Conservation (phyloP, 345 rosid genomes). For the Conringia planisiliqua region DNA sequence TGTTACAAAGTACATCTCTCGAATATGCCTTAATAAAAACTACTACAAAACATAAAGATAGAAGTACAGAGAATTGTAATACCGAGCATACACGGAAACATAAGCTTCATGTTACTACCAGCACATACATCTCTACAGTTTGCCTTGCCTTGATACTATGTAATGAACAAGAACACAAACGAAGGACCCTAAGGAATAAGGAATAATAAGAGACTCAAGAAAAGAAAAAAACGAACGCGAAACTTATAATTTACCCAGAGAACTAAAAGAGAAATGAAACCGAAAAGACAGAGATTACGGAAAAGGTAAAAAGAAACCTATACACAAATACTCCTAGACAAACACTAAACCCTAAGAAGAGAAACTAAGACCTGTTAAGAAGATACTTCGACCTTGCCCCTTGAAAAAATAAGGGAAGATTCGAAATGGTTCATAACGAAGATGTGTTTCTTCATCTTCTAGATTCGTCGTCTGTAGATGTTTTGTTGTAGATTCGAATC, state of each 20-base stretch:
- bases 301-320: not conserved
- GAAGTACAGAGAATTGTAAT: slow-evolving; percentile 11
- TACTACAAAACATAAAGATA: not conserved
- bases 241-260: slow-evolving; percentile 18
- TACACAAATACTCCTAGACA: slow-evolving; percentile 29
- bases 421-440: slow-evolving; percentile 25
- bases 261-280: not conserved
- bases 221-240: not conserved
- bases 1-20: slow-evolving; percentile 3
- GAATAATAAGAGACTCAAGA: not conserved
- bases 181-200: not conserved
- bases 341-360: slow-evolving; percentile 34
- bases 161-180: not conserved
- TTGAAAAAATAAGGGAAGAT: slow-evolving; percentile 87
- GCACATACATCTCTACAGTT: not conserved
- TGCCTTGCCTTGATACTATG: not conserved
- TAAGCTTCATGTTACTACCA: not conserved
- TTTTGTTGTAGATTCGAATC: not conserved
- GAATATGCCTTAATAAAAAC: not conserved
- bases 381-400: slow-evolving; percentile 47
- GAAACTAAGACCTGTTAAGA: slow-evolving; percentile 37
- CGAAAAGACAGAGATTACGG: not conserved
- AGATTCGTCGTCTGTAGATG: slow-evolving; percentile 31
- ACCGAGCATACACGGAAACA: slow-evolving; percentile 13
- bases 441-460: slow-evolving; percentile 33